phyloP scores from a whole-genome alignment of 2,329 filamentous ascomycete genomes.

The Chrysosporium queenslandicum region DNA sequence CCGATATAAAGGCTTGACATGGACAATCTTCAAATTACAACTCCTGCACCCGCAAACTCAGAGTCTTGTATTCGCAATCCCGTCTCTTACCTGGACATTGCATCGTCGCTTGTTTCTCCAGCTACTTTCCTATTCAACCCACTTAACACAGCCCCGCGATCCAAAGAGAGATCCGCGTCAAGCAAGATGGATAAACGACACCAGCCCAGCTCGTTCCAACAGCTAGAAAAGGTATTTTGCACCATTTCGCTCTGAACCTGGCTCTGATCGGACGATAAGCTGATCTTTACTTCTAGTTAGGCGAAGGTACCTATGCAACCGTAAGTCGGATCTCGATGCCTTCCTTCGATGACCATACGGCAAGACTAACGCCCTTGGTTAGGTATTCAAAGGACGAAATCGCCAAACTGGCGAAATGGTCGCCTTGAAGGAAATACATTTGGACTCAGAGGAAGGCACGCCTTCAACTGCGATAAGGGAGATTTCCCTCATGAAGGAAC shows the following conservation, averaged over 20 bases:
- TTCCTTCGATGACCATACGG: not conserved
- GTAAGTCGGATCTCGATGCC: conserved; percentile 43
- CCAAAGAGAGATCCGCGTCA: conserved; percentile 6
- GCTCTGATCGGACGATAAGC: not conserved
- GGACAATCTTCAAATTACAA: conserved; percentile 5
- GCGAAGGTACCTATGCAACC: conserved; percentile 96
- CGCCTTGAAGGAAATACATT: conserved; percentile 95
- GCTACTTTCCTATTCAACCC: conserved; percentile 30
- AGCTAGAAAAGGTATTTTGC: conserved; percentile 66
- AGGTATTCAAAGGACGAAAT: conserved; percentile 98
- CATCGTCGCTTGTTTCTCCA: conserved; percentile 30
- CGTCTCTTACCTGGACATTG: conserved; percentile 23
- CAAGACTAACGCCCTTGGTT: conserved; percentile 9
- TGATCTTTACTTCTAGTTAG: conserved; percentile 48
- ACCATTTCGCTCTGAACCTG: conserved; percentile 1
- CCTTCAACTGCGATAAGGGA: conserved; percentile 95
- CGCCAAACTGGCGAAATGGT: conserved; percentile 94
- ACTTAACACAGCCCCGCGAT: conserved; percentile 16
- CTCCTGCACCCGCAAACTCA: conserved; percentile 3
- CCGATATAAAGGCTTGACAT: conserved; percentile 11
- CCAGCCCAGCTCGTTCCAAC: conserved; percentile 95
- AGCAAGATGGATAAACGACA: conserved; percentile 73
- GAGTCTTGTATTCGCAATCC: conserved; percentile 6
- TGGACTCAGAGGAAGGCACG: conserved; percentile 96
- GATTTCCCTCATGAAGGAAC: conserved; percentile 98